phyloP scores from a whole-genome alignment of 345 rosid species.

The Populus pruinosa region DNA sequence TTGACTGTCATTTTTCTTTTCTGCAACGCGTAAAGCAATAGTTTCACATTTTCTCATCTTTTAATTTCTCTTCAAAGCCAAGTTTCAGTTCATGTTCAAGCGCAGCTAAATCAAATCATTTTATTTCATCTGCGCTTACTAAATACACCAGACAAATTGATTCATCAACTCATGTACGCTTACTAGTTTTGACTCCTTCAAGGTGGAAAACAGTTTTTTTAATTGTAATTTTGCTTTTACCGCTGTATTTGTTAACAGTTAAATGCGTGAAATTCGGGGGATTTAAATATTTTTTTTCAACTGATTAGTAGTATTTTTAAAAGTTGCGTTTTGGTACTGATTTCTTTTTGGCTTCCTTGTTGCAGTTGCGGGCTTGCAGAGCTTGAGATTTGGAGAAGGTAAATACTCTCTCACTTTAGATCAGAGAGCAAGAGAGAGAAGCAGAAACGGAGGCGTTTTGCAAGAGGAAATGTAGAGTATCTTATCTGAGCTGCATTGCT shows the following conservation, averaged over 20 bases:
- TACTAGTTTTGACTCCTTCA: not conserved
- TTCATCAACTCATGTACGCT: not conserved
- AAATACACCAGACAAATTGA: not conserved
- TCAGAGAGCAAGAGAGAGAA: conserved; percentile 20
- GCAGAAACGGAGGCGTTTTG: conserved; percentile 17
- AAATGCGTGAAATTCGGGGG: conserved; percentile 19
- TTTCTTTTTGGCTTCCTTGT: not conserved
- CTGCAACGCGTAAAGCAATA: conserved; percentile 30
- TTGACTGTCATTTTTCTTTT: conserved; percentile 16
- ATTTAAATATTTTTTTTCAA: not conserved
- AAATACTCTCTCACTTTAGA: conserved; percentile 10
- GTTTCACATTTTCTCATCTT: conserved; percentile 5
- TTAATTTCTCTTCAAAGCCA: conserved; percentile 7
- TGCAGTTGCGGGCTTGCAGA: conserved; percentile 6
- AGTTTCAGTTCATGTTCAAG: conserved; percentile 1
- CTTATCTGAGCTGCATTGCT: conserved; percentile 23
- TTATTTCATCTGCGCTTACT: not conserved
- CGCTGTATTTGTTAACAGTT: conserved; percentile 23
- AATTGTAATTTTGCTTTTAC: not conserved
- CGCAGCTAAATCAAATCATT: not conserved
- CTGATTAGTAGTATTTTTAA: conserved; percentile 6
- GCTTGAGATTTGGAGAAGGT: conserved; percentile 24
- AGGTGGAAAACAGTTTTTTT: not conserved
- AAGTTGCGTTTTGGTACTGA: not conserved
- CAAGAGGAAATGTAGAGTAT: not conserved